Conservation (phyloP, 2,329 filamentous ascomycete genomes). For the Alternaria angustiovoidea region DNA sequence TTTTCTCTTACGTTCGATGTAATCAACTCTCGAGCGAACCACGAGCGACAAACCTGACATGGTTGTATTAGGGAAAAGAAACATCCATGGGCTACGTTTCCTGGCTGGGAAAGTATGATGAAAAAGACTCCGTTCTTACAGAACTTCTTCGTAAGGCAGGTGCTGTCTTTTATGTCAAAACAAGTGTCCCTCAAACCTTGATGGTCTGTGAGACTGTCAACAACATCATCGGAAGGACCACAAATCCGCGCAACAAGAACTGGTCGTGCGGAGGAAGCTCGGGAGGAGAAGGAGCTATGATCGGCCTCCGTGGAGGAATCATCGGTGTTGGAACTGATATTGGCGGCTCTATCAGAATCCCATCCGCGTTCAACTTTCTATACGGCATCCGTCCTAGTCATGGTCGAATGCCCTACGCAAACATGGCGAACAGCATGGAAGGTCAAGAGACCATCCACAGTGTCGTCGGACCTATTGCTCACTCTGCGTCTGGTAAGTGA, state of each 20-base stretch:
- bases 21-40: not conserved
- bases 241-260: slow-evolving; percentile 62
- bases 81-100: slow-evolving; percentile 64
- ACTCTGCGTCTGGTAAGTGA: not conserved
- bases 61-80: slow-evolving; percentile 41
- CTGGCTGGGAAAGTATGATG: slow-evolving; percentile 40
- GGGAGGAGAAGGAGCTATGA: slow-evolving; percentile 65
- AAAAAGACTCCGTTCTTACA: not conserved
- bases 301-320: slow-evolving; percentile 60
- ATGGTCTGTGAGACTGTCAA: slow-evolving; percentile 62
- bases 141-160: not conserved
- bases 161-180: slow-evolving; percentile 62
- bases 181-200: slow-evolving; percentile 63
- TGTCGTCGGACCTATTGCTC: slow-evolving; percentile 63
- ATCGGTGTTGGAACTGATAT: slow-evolving; percentile 66
- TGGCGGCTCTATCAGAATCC: slow-evolving; percentile 63
- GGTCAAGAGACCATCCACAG: slow-evolving; percentile 68
- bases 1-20: accelerated
- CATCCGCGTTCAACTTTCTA: slow-evolving; percentile 65
- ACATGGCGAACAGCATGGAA: slow-evolving; percentile 63
- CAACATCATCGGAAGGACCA: slow-evolving; percentile 61
- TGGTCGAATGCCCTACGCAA: slow-evolving; percentile 29
- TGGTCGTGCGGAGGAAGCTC: slow-evolving; percentile 62
- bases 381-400: slow-evolving; percentile 63
- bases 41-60: not conserved